Evolutionary conservation across 2,329 filamentous ascomycete genomes (phyloP).

Genomic region (Monilinia polystroma): DNA sequence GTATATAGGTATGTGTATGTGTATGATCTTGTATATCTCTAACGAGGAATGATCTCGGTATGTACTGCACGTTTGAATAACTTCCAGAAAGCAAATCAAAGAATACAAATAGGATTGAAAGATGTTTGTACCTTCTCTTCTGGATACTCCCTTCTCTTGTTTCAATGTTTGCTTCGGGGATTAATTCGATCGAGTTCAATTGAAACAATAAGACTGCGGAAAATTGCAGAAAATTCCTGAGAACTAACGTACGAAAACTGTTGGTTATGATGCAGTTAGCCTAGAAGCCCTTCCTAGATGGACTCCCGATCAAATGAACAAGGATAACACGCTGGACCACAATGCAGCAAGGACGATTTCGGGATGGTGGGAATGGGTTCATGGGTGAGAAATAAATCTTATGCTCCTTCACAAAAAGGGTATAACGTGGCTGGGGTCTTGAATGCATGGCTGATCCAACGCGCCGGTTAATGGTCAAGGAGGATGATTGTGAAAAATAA

Average conservation of each 20-base stretch:
- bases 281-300: slow-evolving; percentile 18
- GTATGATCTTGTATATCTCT: slow-evolving; percentile 7
- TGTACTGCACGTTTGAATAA: not conserved
- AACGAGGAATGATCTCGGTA: not conserved
- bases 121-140: not conserved
- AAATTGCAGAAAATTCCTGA: slow-evolving; percentile 23
- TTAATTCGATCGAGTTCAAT: slow-evolving; percentile 22
- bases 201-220: slow-evolving; percentile 21
- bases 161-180: slow-evolving; percentile 18
- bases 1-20: not conserved
- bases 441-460: slow-evolving; percentile 27
- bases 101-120: slow-evolving; percentile 1
- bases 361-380: slow-evolving; percentile 13
- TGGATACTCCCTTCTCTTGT: slow-evolving; percentile 21
- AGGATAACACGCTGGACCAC: slow-evolving; percentile 12
- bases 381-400: slow-evolving; percentile 1
- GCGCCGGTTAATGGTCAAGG: slow-evolving; percentile 25
- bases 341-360: slow-evolving; percentile 22
- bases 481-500: not conserved
- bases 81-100: not conserved
- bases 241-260: slow-evolving; percentile 25
- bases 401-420: slow-evolving; percentile 23
- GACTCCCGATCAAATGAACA: slow-evolving; percentile 21
- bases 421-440: slow-evolving; percentile 25
- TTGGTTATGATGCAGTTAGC: slow-evolving; percentile 23